These are phyloP conservation scores for Creolimax fragrantissima DNA, from an alignment of 78 protist species.

Conservation along the genomic window DNA sequence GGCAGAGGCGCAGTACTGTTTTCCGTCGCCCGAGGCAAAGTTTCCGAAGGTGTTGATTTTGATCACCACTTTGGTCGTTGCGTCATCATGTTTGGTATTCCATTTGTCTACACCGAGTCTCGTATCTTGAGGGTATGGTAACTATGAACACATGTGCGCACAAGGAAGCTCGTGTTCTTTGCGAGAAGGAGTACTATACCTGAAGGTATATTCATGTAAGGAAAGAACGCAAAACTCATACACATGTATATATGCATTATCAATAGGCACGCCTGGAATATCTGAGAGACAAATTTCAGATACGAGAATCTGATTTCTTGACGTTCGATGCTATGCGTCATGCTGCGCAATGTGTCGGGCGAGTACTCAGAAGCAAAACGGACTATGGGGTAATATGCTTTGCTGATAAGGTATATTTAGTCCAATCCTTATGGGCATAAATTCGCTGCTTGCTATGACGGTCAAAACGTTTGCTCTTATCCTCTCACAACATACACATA, in stretches of 20 bases:
- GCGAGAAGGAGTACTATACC: too few species aligned
- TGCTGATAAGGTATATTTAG: conserved; percentile 87
- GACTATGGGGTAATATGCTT: conserved; percentile 97
- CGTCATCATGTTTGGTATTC: conserved; percentile 88
- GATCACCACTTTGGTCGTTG: conserved; percentile 87
- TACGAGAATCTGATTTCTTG: conserved; percentile 76
- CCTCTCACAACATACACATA: too few species aligned
- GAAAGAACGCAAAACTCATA: too few species aligned
- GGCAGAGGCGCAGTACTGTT: conserved; percentile 94
- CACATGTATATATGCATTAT: too few species aligned
- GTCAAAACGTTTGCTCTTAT: too few species aligned
- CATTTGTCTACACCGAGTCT: conserved; percentile 72
- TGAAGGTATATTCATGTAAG: too few species aligned
- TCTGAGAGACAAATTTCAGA: conserved; percentile 35
- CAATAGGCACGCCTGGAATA: conserved; percentile 60
- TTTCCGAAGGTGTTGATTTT: conserved; percentile 96
- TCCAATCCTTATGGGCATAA: neutral
- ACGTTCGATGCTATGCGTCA: conserved; percentile 96
- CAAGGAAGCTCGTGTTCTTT: too few species aligned
- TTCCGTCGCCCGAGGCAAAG: conserved; percentile 94
- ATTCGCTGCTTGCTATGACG: neutral
- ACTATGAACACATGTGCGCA: neutral
- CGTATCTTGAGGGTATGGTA: conserved; percentile 32
- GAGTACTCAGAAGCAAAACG: conserved; percentile 90
- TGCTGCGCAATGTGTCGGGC: conserved; percentile 89